phyloP scores from a whole-genome alignment of 768 basidiomycete genomes.

The Boletus subcaerulescens region DNA sequence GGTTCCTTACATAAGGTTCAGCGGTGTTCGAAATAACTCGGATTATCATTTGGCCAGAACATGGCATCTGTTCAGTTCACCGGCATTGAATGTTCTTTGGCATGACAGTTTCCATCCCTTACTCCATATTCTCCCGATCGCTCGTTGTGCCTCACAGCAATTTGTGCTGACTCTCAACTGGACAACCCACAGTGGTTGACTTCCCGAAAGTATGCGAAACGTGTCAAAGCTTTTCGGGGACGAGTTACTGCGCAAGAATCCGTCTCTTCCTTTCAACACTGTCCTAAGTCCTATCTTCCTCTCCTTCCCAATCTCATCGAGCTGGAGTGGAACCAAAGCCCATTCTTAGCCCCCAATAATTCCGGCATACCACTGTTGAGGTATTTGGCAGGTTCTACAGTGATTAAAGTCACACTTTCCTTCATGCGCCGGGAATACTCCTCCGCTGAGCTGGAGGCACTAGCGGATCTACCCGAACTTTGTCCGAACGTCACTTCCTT shows the following conservation, averaged over 20 bases:
- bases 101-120: constrained; percentile 10
- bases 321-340: constrained; percentile 11
- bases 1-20: background rate
- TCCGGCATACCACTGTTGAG: constrained; percentile 12
- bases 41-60: constrained; percentile 17
- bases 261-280: constrained; percentile 5
- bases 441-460: constrained; percentile 4
- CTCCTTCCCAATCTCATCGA: constrained; percentile 22
- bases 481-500: constrained; percentile 24
- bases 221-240: constrained; percentile 14
- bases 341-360: background rate
- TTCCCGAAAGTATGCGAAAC: constrained; percentile 23
- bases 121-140: constrained; percentile 1
- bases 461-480: constrained; percentile 12
- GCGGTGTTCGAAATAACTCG: too few species aligned
- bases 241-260: background rate
- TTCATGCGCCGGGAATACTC: constrained; percentile 11
- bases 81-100: constrained; percentile 14
- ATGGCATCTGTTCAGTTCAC: constrained; percentile 13
- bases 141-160: background rate
- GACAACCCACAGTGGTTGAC: constrained; percentile 14
- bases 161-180: background rate
- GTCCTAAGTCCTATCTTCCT: constrained; percentile 8
- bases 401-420: constrained; percentile 12
- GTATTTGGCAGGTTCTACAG: constrained; percentile 8